Evolutionary conservation across 768 basidiomycete genomes (phyloP).

Genomic region (Clitopilus hobsonii): DNA sequence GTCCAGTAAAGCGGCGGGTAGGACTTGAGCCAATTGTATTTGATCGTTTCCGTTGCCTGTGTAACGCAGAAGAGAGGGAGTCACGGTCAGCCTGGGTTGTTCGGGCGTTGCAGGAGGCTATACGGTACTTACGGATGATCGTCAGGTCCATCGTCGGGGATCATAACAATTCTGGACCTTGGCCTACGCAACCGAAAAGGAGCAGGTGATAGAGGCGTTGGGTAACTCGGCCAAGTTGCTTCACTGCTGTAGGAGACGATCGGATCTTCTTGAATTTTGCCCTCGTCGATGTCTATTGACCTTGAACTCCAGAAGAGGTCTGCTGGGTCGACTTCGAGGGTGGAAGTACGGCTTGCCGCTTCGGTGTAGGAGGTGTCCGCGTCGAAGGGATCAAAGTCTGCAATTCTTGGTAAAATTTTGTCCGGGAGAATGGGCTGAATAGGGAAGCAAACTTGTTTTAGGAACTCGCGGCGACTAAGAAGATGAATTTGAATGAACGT

Average conservation of each 20-base stretch:
- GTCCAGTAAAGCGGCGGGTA: not conserved
- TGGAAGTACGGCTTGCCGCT: not conserved
- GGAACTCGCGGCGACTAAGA: not conserved
- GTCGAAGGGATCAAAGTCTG: not conserved
- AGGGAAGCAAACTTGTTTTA: not conserved
- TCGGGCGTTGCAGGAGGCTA: not conserved
- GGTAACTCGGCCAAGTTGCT: not conserved
- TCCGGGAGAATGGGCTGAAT: not conserved
- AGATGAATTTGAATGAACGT: not conserved
- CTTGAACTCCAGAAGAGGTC: not conserved
- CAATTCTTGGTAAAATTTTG: conserved; percentile 1
- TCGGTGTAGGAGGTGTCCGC: not conserved
- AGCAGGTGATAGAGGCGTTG: not conserved
- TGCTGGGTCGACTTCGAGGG: not conserved
- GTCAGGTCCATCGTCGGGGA: conserved; percentile 1
- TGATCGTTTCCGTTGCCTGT: not conserved
- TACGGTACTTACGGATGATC: not conserved
- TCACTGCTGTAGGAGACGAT: not conserved
- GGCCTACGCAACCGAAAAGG: conserved; percentile 1
- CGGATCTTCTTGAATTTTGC: not conserved
- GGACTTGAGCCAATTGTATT: not conserved
- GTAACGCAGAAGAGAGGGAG: not conserved
- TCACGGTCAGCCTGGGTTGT: not conserved
- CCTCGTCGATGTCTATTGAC: too few relatives aligned
- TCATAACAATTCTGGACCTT: not conserved